A percentile compares a stretch with the other conserved stretches of the same genome.
Conservation (phyloP, 2,329 filamentous ascomycete genomes). For the Cladosporium sp. region DNA sequence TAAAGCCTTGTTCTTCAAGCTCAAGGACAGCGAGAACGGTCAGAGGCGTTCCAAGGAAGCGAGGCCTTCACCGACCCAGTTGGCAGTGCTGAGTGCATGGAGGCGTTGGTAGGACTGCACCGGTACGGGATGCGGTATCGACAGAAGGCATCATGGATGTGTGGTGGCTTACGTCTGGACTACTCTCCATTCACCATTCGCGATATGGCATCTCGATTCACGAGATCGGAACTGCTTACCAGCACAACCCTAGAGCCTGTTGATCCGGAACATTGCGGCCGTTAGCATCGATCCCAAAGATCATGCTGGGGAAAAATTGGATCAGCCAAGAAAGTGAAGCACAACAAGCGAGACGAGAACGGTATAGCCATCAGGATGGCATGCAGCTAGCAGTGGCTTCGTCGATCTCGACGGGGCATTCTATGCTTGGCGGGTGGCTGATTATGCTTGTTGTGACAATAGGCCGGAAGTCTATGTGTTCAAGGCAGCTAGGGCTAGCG, state of each 20-base stretch:
- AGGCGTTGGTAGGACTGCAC: background rate
- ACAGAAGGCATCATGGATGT: background rate
- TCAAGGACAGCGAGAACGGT: background rate
- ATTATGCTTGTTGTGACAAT: background rate
- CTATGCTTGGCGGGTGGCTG: background rate
- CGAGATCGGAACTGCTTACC: background rate
- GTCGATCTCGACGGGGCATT: background rate
- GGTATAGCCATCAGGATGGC: background rate
- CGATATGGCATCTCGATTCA: background rate
- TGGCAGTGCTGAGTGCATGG: slow-evolving; percentile 3
- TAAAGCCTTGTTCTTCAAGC: background rate
- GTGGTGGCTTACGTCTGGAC: slow-evolving; percentile 4
- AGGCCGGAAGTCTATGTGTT: background rate
- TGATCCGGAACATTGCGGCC: background rate
- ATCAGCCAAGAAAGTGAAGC: background rate
- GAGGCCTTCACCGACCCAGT: background rate
- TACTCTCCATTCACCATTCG: background rate
- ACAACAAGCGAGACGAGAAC: background rate
- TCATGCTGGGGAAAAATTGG: background rate
- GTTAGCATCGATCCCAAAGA: background rate
- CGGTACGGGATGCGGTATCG: background rate
- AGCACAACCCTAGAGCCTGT: background rate
- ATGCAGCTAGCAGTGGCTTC: background rate
- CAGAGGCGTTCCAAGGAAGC: background rate
- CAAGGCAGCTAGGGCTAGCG: background rate